Base-by-base conservation (phyloP, 768 basidiomycete species). In the Agrocybe praecox region DNA sequence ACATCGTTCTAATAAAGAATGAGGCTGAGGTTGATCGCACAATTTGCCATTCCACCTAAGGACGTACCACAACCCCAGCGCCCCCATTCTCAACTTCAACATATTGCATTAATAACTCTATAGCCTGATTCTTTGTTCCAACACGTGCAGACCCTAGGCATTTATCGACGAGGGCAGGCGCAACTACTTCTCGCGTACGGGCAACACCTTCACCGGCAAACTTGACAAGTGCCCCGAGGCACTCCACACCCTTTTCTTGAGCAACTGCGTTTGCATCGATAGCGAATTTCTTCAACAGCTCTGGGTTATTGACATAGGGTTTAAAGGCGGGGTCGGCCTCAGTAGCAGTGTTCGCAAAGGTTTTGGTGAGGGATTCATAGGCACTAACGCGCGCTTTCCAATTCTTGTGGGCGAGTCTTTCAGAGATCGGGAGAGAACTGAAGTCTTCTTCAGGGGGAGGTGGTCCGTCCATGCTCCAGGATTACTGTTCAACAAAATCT, bases 321-420 rank as follows among this genome's bases (percentile, higher is more conserved):
- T 86, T 88, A 80, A 99, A 98, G 23, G 90, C 91, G 47, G 94
- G 93, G 80, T 98, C 96, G 62, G 86, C 85, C 70, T 98, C 96
- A 47, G 94, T 94, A 64, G 89, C 89, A 48, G 95, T 94, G 44
- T 85, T 89, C 67, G 88, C 86, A 71, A 97, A 97, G 56, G 84
- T 87, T 74, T 90, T 89, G 76, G 89, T 85, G 61, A 98, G 84
- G 19, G 89, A 74, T 68, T 93, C 91, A 72, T 98, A 99, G 59
- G 85, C 97, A 71, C 86, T 94, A 66, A 96, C 85, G 63, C 97
- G 88, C 56, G 97, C 97, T 75, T 98, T 98, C 97, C 97, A 99
- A 71, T 96, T 96, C 82, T 98, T 98, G 80, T 98, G 94, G 6
- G 84, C 76, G 54, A 96, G 87, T 45, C 96, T 74, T 62, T 96